These are phyloP conservation scores for Periglandula ipomoeae DNA, from an alignment of 2,329 filamentous ascomycete species.

Conservation along the genomic window DNA sequence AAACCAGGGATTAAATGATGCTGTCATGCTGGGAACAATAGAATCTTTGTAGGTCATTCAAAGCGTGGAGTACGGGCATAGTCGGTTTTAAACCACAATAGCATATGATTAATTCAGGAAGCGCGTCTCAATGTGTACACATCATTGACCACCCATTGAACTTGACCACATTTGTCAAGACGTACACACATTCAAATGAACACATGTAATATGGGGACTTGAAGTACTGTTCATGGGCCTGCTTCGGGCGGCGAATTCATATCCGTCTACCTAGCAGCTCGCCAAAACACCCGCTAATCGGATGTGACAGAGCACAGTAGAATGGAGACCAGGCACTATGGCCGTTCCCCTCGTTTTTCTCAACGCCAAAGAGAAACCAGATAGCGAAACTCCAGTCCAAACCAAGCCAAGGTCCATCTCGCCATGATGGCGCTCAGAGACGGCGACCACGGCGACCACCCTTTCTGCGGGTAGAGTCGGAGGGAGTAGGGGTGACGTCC, in stretches of 20 bases:
- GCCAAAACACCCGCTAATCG: constrained; percentile 15
- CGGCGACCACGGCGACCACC: constrained; percentile 99
- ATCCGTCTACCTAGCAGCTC: constrained; percentile 29
- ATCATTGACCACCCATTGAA: no score
- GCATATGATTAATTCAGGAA: no score
- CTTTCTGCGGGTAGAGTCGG: constrained; percentile 99
- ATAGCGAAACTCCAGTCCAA: constrained; percentile 31
- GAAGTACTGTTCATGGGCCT: constrained; percentile 31
- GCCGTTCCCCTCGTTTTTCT: constrained; percentile 69
- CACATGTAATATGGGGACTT: constrained; percentile 15
- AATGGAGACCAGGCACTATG: constrained; percentile 54
- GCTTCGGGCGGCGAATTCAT: constrained; percentile 35
- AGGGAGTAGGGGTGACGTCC: constrained; percentile 98
- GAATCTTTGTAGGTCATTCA: no score
- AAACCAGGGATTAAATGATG: constrained; percentile 24
- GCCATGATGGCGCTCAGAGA: constrained; percentile 57
- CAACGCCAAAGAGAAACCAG: constrained; percentile 53
- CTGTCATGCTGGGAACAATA: background rate
- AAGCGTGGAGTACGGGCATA: constrained; percentile 1
- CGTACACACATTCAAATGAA: constrained; percentile 1
- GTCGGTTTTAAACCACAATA: no score
- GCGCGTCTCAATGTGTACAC: no score
- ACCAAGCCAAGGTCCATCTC: constrained; percentile 17
- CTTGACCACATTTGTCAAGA: no score
- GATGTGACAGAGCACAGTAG: constrained; percentile 37